Evolutionary conservation across 139 green algal genomes (phyloP), one percentile per base, ranked within the genome.

Genomic region (Desmodesmus armatus): DNA sequence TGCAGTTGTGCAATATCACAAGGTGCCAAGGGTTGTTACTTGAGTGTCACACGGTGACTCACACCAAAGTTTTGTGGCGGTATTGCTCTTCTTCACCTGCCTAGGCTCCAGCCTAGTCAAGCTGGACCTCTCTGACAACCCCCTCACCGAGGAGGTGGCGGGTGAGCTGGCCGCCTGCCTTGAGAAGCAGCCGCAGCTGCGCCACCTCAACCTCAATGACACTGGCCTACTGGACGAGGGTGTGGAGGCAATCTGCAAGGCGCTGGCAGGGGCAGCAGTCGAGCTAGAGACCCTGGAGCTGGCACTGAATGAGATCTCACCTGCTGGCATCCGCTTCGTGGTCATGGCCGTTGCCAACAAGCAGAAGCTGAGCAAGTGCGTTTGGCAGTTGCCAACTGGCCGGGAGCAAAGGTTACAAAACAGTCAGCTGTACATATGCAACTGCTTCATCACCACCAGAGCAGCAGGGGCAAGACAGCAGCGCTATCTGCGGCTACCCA

Each of bases 91-190:
- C 58, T 5, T 40, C 3, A 2, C 70, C 71, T 3, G 5, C 41
- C 58, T 85, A 93, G 91, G 90, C 43, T 35, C 23, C 27, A 75
- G 69, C 53, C 87, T 98, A 63, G 67, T 91, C 23, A 66, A 49
- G 1, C 88, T 99, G 58, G 95, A 98, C 90, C 62, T 99, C 11
- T 91, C 87, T 19, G 96, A 98, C 93, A 99, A 99, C 89, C 94
- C 96, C 5, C 93, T 97, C 81, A 96, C 92, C 2, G 70, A 53
- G 0, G 94, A 95, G 53, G 86, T 94, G 72, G 90, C 84, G 15
- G 63, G 76, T 35, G 88, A 73, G 5, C 84, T 95, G 69, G 88
- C 87, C 0, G 63, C 60, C 25, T 72, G 66, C 5, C 74, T 93
- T n/a, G 63, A 73, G 31, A 29, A 53, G 1, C 92, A 97, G 41